Evolutionary conservation across 306 rosid genomes (phyloP), one percentile per base, ranked within the genome.

Genomic region (Chamaecrista fasciculata): DNA sequence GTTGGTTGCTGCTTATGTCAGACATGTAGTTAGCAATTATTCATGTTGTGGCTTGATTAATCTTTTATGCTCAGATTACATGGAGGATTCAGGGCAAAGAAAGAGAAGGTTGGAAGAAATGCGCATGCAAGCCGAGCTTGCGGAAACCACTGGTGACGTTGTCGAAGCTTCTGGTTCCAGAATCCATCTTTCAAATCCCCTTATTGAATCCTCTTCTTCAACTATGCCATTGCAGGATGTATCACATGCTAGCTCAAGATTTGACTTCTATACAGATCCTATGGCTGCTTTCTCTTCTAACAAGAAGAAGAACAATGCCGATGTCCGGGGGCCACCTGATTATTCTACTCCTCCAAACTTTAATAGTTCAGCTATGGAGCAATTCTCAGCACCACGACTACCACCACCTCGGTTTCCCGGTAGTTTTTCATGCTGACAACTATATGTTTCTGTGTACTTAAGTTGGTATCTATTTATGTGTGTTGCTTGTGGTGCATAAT

Each of bases 31-130:
- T 39, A 8, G 31, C 20, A 23, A 11, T 6, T 16, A 5, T 15
- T 10, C 44, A 43, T n/a, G 49, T 63, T 33, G 19, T 71, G 49
- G 47, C 8, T 15, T 53, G 40, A 50, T 66, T 61, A 20, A 28
- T 23, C 8, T 46, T 63, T 59, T 39, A n/a, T 81, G 60, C 16
- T 60, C 53, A 81, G 86, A 69, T 55, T 77, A 69, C 66, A 90
- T 93, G 97, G 95, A 90, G 72, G 97, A 88, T 66, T 86, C 91
- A 26, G 95, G 89, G 85, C 85, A 86, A 67, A 80, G 97, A 78
- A 90, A 74, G 76, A 92, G 89, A 69, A 75, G 97, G 39, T 58
- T 94, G 28, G 84, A 62, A 86, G 88, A 90, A 76, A 86, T 90
- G 94, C 94, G 96, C 33, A 14, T 36, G 36, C 84, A 89, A 68